phyloP scores from a whole-genome alignment of 2,329 filamentous ascomycete genomes.

The Aspergillus puulaauensis region DNA sequence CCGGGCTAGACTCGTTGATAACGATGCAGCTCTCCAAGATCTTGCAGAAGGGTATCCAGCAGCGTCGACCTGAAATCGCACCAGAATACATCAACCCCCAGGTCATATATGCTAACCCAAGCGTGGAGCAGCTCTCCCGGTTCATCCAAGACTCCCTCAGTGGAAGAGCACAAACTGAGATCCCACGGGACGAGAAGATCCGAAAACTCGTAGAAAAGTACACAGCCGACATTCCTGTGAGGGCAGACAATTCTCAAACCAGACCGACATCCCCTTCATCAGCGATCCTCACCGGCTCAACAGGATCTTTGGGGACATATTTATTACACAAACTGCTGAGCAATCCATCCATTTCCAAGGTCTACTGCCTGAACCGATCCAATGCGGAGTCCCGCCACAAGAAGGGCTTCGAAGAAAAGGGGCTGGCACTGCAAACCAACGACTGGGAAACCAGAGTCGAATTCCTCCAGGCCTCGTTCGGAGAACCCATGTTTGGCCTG shows the following conservation, averaged over 20 bases:
- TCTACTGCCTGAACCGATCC: constrained; percentile 13
- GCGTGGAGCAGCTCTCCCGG: no score
- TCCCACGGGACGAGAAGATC: no score
- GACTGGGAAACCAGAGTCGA: constrained; percentile 24
- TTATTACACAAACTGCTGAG: background rate
- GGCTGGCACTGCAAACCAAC: background rate
- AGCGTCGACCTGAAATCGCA: no score
- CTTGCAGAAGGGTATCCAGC: background rate
- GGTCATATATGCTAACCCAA: no score
- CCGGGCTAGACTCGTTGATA: constrained; percentile 10
- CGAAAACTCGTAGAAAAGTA: constrained; percentile 7
- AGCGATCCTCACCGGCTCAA: constrained; percentile 9
- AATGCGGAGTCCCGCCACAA: constrained; percentile 1
- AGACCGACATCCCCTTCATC: background rate
- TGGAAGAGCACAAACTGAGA: no score
- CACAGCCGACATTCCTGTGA: constrained; percentile 1
- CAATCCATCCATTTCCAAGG: background rate
- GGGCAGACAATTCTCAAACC: background rate
- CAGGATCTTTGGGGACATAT: constrained; percentile 6
- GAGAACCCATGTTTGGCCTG: background rate
- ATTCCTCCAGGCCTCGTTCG: constrained; percentile 13
- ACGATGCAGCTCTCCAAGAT: constrained; percentile 1
- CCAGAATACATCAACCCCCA: no score
- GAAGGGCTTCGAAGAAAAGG: background rate
- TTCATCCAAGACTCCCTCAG: no score